These are phyloP conservation scores for Xylogone sp. DNA, from an alignment of 2,329 filamentous ascomycete genomes.

Conservation along the genomic window DNA sequence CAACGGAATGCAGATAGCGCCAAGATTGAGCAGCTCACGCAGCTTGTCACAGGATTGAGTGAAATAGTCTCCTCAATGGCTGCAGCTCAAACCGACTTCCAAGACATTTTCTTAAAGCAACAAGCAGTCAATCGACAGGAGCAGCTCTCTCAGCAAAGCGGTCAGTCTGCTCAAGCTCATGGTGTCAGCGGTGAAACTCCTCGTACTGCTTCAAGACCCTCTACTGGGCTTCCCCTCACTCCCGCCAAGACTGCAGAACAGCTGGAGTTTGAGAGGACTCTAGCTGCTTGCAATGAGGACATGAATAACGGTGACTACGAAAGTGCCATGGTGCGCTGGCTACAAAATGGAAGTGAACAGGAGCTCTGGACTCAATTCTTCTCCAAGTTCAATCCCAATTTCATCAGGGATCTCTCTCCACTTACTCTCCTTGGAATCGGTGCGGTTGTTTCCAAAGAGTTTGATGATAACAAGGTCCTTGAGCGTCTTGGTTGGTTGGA, in stretches of 20 bases:
- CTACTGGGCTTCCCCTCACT: constrained; percentile 11
- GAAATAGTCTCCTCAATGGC: constrained; percentile 70
- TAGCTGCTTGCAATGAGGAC: constrained; percentile 56
- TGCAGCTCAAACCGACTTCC: constrained; percentile 63
- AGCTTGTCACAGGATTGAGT: constrained; percentile 61
- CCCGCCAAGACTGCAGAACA: constrained; percentile 38
- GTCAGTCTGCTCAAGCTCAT: constrained; percentile 1
- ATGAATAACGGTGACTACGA: constrained; percentile 61
- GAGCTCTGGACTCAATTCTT: constrained; percentile 59
- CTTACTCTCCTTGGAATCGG: constrained; percentile 62
- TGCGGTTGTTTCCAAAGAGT: constrained; percentile 57
- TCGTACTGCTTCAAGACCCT: constrained; percentile 13
- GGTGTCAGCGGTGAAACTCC: neutral
- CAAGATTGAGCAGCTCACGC: constrained; percentile 72
- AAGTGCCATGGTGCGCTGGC: constrained; percentile 62
- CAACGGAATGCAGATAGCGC: constrained; percentile 32
- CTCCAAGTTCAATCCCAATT: constrained; percentile 45
- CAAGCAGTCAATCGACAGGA: constrained; percentile 38
- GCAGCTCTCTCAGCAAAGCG: constrained; percentile 1
- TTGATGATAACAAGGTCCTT: constrained; percentile 48
- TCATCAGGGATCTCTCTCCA: constrained; percentile 54
- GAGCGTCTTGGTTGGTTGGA: constrained; percentile 60
- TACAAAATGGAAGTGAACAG: constrained; percentile 59
- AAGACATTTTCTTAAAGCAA: constrained; percentile 57
- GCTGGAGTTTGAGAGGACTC: constrained; percentile 49